Conservation (phyloP, 106 monocot genomes). For the Posidonia australis region DNA sequence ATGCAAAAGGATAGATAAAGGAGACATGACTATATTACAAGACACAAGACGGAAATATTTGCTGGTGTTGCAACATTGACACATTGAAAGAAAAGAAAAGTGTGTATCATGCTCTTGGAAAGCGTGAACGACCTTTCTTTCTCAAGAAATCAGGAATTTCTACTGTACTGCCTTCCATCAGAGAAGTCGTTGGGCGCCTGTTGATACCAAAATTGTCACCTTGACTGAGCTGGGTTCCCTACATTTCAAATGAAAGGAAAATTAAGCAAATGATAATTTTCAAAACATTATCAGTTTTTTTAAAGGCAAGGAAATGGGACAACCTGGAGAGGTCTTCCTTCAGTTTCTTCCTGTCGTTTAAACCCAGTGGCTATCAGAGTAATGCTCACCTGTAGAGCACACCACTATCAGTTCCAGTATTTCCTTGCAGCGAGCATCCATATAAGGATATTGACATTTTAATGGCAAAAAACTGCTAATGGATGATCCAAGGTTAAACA, state of each 20-base stretch:
- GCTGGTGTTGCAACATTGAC: too few species aligned
- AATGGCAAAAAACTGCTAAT: too few species aligned
- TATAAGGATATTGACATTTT: too few species aligned
- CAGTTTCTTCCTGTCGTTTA: slow-evolving; percentile 69
- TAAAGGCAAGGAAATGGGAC: not conserved
- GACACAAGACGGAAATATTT: too few species aligned
- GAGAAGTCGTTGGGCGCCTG: slow-evolving; percentile 32
- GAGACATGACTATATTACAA: too few species aligned
- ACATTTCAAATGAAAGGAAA: not conserved
- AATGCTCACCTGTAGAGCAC: slow-evolving; percentile 58
- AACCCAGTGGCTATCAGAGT: slow-evolving; percentile 92
- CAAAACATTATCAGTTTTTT: not conserved
- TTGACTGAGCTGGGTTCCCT: slow-evolving; percentile 39
- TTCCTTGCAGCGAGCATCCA: too few species aligned
- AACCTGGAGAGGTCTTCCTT: slow-evolving; percentile 48
- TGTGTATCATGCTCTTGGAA: slow-evolving; percentile 37
- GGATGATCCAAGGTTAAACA: too few species aligned
- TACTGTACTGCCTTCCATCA: slow-evolving; percentile 40
- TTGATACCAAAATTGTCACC: slow-evolving; percentile 31
- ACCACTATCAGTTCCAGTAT: not conserved
- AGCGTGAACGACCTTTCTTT: slow-evolving; percentile 63
- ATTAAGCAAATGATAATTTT: not conserved
- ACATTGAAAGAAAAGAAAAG: not conserved
- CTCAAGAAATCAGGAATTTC: slow-evolving; percentile 80
- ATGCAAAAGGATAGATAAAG: too few species aligned